phyloP scores from a whole-genome alignment of 169 alveolate genomes.

The Eimeria tenella region DNA sequence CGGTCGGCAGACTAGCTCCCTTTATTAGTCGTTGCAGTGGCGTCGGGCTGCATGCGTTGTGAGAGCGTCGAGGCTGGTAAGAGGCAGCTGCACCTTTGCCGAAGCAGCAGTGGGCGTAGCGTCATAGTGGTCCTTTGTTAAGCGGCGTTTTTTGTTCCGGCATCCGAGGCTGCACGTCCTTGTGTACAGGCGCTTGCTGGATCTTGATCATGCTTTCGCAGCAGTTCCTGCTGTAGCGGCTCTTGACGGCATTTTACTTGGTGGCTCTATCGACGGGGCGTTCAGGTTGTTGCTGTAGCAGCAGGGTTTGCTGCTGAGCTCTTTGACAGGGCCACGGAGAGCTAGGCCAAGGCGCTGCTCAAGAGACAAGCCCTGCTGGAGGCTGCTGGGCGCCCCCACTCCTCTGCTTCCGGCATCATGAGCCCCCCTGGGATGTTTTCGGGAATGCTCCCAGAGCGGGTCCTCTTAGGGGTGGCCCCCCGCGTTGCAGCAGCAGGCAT shows the following conservation, averaged over 20 bases:
- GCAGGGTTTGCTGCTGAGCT: conserved; percentile 11
- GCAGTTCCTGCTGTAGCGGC: conserved; percentile 33
- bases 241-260: conserved; percentile 25
- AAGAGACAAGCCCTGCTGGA: conserved; percentile 56
- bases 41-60: no score
- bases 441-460: background rate
- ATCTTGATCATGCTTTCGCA: conserved; percentile 32
- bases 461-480: no score
- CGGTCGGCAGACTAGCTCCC: no score
- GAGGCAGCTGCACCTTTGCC: no score
- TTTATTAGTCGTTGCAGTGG: no score
- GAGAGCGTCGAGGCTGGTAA: no score
- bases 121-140: no score
- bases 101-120: no score
- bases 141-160: conserved; percentile 3
- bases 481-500: no score
- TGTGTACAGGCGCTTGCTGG: conserved; percentile 68
- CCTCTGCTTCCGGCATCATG: conserved; percentile 17
- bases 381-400: conserved; percentile 37
- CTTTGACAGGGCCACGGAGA: conserved; percentile 36
- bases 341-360: background rate
- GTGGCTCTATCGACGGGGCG: background rate
- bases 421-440: conserved; percentile 54
- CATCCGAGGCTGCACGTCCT: conserved; percentile 31
- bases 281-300: background rate